phyloP scores from a whole-genome alignment of 1,139 yeast species.

The Taphrina populina region DNA sequence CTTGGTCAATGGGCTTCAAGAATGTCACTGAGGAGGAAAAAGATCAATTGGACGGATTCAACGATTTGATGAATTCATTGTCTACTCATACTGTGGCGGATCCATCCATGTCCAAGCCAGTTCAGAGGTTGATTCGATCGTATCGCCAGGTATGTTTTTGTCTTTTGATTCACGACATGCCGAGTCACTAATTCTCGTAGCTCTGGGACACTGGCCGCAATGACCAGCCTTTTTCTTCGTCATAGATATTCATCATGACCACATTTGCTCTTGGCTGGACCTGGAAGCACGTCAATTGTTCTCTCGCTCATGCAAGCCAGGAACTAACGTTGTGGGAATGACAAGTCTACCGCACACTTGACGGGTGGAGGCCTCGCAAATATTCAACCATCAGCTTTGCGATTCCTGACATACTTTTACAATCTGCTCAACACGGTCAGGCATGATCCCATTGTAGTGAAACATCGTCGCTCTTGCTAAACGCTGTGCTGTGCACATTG shows the following conservation, averaged over 20 bases:
- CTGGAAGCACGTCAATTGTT: too few species aligned
- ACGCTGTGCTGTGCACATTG: too few species aligned
- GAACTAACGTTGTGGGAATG: too few species aligned
- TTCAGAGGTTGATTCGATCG: slow-evolving; percentile 26
- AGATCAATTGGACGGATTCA: slow-evolving; percentile 25
- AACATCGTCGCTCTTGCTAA: too few species aligned
- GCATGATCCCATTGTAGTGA: too few species aligned
- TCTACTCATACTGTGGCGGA: slow-evolving; percentile 29
- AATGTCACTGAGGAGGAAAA: slow-evolving; percentile 9
- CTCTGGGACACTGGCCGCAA: slow-evolving; percentile 4
- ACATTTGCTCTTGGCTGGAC: too few species aligned
- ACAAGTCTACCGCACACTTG: too few species aligned
- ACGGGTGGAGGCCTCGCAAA: too few species aligned
- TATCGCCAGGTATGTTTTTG: slow-evolving; percentile 11
- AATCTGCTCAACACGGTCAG: too few species aligned
- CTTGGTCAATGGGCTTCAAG: slow-evolving; percentile 31
- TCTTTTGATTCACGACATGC: background rate
- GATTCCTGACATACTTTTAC: too few species aligned
- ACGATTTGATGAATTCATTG: slow-evolving; percentile 17
- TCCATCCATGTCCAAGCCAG: slow-evolving; percentile 26
- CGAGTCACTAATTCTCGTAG: background rate
- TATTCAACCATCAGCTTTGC: too few species aligned
- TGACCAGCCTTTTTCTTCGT: background rate
- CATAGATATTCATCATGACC: background rate
- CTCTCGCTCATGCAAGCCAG: too few species aligned